Conservation (phyloP, 164 flowering plant genomes). For the Tinospora cordifolia region DNA sequence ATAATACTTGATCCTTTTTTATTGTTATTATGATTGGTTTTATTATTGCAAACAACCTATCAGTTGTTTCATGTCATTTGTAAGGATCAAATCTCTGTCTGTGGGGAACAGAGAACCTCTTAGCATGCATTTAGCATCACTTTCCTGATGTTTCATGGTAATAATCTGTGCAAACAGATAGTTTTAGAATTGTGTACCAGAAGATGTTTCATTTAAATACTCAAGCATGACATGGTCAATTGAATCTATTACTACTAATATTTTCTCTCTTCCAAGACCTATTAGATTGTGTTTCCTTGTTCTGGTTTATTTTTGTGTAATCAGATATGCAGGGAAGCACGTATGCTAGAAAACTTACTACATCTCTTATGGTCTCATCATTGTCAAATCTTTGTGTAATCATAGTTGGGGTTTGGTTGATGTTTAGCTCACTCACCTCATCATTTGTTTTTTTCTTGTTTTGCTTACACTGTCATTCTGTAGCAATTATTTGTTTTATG, state of each 20-base stretch:
- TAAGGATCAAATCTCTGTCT: no score
- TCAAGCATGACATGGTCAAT: not conserved
- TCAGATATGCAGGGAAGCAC: not conserved
- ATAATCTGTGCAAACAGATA: no score
- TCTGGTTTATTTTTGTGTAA: not conserved
- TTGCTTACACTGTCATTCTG: not conserved
- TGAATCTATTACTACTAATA: not conserved
- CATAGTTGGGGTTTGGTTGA: no score
- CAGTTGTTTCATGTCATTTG: no score
- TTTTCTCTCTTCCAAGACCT: not conserved
- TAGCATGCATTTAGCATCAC: no score
- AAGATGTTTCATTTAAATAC: no score
- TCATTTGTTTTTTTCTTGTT: not conserved
- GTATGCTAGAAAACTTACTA: not conserved
- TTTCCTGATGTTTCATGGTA: no score
- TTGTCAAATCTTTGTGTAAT: not conserved
- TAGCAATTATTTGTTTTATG: not conserved
- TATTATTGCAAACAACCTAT: no score
- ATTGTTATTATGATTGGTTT: no score
- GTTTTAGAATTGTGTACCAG: no score
- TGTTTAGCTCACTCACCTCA: not conserved
- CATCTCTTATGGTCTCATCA: not conserved
- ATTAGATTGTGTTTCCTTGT: not conserved
- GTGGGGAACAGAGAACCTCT: no score
- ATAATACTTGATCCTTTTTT: no score